Conservation (phyloP, 805 yeast genomes). For the Saccharomycopsis babjevae region DNA sequence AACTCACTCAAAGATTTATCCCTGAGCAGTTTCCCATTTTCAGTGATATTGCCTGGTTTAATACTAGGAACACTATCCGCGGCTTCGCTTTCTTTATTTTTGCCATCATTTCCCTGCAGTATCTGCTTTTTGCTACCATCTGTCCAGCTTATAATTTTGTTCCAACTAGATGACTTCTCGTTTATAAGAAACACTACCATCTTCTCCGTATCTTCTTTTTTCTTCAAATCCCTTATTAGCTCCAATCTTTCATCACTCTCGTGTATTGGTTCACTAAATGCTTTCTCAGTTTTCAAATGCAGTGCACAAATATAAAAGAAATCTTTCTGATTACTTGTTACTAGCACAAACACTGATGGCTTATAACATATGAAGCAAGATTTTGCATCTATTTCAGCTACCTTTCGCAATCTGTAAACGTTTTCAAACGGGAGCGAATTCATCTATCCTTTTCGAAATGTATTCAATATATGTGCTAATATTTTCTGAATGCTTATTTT, state of each 20-base stretch:
- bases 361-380: slow-evolving; percentile 44
- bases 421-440: slow-evolving; percentile 21
- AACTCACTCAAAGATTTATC: slow-evolving; percentile 8
- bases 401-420: slow-evolving; percentile 33
- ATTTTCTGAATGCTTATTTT: neutral
- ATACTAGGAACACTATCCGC: neutral
- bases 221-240: neutral
- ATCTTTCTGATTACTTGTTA: slow-evolving; percentile 30
- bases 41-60: neutral
- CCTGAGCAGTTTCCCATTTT: neutral
- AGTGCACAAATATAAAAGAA: slow-evolving; percentile 42
- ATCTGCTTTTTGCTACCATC: neutral
- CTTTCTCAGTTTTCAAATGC: slow-evolving; percentile 36
- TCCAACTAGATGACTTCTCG: slow-evolving; percentile 10
- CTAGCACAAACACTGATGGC: slow-evolving; percentile 35
- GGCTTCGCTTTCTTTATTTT: neutral
- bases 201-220: slow-evolving; percentile 7
- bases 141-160: slow-evolving; percentile 2
- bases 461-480: neutral
- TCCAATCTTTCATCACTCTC: slow-evolving; percentile 5
- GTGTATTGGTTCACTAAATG: slow-evolving; percentile 11
- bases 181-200: slow-evolving; percentile 6
- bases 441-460: neutral
- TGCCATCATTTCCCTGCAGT: neutral
- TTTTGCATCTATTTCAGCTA: slow-evolving; percentile 32